phyloP scores from a whole-genome alignment of 805 yeast genomes.

The Pichia thaimueangensis region DNA sequence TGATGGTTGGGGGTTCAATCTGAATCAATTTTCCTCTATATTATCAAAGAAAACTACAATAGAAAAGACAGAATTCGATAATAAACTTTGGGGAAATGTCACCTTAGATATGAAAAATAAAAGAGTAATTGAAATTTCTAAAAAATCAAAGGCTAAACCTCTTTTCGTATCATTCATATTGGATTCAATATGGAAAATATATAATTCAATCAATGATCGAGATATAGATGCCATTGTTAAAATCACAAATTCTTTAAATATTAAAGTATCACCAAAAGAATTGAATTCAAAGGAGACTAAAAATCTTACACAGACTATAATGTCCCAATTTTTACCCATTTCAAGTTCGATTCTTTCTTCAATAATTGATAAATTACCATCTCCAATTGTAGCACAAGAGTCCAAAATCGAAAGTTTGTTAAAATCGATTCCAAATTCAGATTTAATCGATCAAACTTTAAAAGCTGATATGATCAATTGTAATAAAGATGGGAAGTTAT shows the following conservation, averaged over 20 bases:
- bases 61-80: constrained; percentile 67
- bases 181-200: constrained; percentile 90
- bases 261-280: constrained; percentile 69
- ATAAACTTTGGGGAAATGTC: constrained; percentile 94
- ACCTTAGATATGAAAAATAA: constrained; percentile 86
- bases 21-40: constrained; percentile 80
- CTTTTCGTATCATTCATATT: constrained; percentile 80
- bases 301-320: constrained; percentile 52
- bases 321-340: constrained; percentile 93
- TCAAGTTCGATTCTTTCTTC: constrained; percentile 79
- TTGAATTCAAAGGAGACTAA: constrained; percentile 72
- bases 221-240: constrained; percentile 68
- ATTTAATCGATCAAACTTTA: constrained; percentile 42
- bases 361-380: constrained; percentile 79
- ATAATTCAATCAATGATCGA: constrained; percentile 61
- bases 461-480: constrained; percentile 57
- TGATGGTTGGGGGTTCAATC: constrained; percentile 97
- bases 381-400: constrained; percentile 72
- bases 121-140: constrained; percentile 61
- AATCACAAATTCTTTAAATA: constrained; percentile 62
- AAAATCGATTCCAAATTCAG: constrained; percentile 47
- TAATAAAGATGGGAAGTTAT: constrained; percentile 55
- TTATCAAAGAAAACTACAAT: constrained; percentile 82
- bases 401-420: constrained; percentile 65
- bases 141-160: constrained; percentile 61